These are phyloP conservation scores for Mallotus japonicus DNA, from an alignment of 441 rosid species.

Conservation along the genomic window DNA sequence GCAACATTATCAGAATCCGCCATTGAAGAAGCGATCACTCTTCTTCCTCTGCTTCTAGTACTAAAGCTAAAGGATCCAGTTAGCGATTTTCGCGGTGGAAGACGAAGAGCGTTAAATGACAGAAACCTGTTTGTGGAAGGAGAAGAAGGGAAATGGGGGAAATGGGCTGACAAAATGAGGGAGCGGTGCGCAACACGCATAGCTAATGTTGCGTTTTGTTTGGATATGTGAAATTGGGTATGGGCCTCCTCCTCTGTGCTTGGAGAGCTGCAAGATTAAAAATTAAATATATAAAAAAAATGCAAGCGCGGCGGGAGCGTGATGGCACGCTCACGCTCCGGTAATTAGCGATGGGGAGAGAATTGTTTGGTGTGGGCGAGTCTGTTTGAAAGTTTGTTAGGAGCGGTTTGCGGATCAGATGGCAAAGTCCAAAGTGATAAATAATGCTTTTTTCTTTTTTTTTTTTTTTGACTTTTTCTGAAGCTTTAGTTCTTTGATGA, in stretches of 20 bases:
- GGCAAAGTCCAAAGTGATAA: not conserved
- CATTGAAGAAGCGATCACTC: constrained; percentile 34
- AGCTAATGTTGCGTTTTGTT: not conserved
- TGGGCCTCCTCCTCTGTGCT: not conserved
- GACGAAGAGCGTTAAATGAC: not conserved
- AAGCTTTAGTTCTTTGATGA: not conserved
- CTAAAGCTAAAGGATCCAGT: too few relatives aligned
- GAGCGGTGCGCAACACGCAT: constrained; percentile 31
- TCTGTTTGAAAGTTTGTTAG: not conserved
- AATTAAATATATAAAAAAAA: too few relatives aligned
- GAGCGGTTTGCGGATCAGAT: not conserved
- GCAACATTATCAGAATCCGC: not conserved
- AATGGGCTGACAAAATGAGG: constrained; percentile 15
- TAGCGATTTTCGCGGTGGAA: not conserved
- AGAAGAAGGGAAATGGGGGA: not conserved
- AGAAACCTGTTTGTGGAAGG: not conserved
- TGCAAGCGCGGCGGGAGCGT: constrained; percentile 23
- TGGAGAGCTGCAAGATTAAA: not conserved
- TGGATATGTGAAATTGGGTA: too few relatives aligned
- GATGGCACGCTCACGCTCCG: constrained; percentile 37
- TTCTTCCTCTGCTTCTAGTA: not conserved
- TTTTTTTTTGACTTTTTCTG: too few relatives aligned
- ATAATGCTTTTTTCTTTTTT: not conserved
- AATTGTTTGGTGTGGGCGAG: not conserved
- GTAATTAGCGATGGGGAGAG: too few relatives aligned